A percentile compares a stretch with the other conserved stretches of the same genome.
Evolutionary conservation across 371 early-diverging fungal species (phyloP).

Genomic region (Mortierella sp.): DNA sequence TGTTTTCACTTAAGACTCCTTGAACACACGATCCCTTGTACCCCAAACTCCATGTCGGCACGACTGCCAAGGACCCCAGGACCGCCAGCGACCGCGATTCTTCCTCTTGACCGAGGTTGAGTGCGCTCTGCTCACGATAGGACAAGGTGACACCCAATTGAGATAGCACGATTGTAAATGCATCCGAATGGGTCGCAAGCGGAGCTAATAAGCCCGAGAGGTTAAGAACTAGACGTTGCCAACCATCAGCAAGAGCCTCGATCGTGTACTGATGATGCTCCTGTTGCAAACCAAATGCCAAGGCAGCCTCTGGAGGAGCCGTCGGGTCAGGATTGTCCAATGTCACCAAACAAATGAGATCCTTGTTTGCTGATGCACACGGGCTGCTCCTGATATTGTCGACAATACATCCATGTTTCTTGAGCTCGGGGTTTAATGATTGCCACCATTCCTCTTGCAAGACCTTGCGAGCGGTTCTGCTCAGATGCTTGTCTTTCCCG

Average conservation of each 20-base stretch:
- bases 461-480: conserved; percentile 4
- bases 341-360: conserved; percentile 4
- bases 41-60: conserved; percentile 16
- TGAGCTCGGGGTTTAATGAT: conserved; percentile 15
- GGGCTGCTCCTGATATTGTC: not conserved
- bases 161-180: conserved; percentile 21
- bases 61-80: conserved; percentile 35
- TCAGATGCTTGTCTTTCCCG: not conserved
- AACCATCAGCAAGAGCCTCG: conserved; percentile 25
- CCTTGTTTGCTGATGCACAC: not conserved
- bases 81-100: conserved; percentile 13
- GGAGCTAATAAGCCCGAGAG: conserved; percentile 19
- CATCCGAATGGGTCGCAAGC: not conserved
- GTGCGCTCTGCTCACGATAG: conserved; percentile 2
- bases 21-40: conserved; percentile 15
- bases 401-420: not conserved
- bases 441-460: conserved; percentile 6
- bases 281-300: not conserved
- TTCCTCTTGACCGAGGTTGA: not conserved
- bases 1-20: conserved; percentile 9
- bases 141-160: conserved; percentile 35
- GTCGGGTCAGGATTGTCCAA: conserved; percentile 8
- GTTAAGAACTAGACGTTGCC: conserved; percentile 27
- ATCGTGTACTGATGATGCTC: conserved; percentile 6
- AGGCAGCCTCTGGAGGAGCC: not conserved